These are phyloP conservation scores for Bolboschoenoplectus hybrid DNA, from an alignment of 202 grass and related monocot species.

Conservation along the genomic window DNA sequence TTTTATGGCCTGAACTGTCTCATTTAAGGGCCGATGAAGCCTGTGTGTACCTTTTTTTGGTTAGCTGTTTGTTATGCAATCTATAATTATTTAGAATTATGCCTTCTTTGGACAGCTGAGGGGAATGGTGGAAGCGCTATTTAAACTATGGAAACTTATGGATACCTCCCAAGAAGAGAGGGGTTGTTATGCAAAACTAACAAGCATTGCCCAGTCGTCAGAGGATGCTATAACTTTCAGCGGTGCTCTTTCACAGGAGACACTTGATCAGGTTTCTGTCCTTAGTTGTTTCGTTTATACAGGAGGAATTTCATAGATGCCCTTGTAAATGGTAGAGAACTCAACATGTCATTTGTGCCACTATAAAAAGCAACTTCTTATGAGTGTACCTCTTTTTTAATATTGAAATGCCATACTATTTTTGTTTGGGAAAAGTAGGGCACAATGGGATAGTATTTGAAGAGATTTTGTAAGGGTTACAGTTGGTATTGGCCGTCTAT, in stretches of 20 bases:
- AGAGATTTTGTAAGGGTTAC: neutral
- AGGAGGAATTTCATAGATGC: neutral
- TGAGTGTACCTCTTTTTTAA: neutral
- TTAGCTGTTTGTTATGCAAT: neutral
- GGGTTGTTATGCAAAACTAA: slow-evolving; percentile 64
- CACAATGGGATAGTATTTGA: neutral
- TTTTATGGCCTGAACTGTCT: slow-evolving; percentile 3
- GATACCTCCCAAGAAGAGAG: slow-evolving; percentile 82
- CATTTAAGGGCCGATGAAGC: neutral
- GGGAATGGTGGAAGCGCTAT: slow-evolving; percentile 77
- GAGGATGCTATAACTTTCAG: slow-evolving; percentile 64
- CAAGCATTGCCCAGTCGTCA: slow-evolving; percentile 57
- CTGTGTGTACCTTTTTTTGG: slow-evolving; percentile 2
- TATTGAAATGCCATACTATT: neutral
- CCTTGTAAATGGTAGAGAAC: neutral
- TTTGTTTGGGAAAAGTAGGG: neutral
- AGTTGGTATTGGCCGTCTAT: neutral
- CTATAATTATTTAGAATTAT: slow-evolving; percentile 29
- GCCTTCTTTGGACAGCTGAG: slow-evolving; percentile 57
- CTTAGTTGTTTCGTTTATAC: neutral
- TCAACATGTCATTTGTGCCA: slow-evolving; percentile 17
- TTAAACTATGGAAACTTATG: slow-evolving; percentile 93
- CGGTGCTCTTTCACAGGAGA: slow-evolving; percentile 68
- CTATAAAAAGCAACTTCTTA: neutral
- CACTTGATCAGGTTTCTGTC: slow-evolving; percentile 68